These are phyloP conservation scores for Schizophyllum amplum DNA, from an alignment of 1,284 basidiomycete species.

Conservation along the genomic window DNA sequence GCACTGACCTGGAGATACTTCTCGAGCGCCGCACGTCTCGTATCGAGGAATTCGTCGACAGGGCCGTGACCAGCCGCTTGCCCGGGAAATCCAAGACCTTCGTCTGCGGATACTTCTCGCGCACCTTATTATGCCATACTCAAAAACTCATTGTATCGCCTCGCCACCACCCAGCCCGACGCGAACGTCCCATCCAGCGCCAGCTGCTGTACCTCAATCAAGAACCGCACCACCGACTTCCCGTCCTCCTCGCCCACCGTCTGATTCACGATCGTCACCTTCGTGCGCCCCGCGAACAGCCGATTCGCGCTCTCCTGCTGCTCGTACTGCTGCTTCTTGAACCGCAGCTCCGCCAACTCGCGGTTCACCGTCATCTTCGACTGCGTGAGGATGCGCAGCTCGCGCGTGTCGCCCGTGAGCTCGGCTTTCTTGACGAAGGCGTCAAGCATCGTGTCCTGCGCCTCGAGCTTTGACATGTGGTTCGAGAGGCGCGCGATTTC, in stretches of 20 bases:
- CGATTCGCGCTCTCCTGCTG: slow-evolving; percentile 84
- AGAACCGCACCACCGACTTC: slow-evolving; percentile 85
- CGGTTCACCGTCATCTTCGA: slow-evolving; percentile 77
- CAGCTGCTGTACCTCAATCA: slow-evolving; percentile 87
- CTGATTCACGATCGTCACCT: slow-evolving; percentile 71
- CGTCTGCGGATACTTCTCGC: slow-evolving; percentile 63
- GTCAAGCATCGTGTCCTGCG: slow-evolving; percentile 79
- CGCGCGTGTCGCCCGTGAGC: slow-evolving; percentile 82
- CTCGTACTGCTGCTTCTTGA: slow-evolving; percentile 88
- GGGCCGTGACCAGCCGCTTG: slow-evolving; percentile 78
- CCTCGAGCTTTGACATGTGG: slow-evolving; percentile 69
- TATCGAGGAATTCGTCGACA: slow-evolving; percentile 84
- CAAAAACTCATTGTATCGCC: slow-evolving; percentile 93
- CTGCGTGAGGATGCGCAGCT: slow-evolving; percentile 74
- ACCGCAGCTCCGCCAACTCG: slow-evolving; percentile 77
- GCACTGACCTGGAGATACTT: slow-evolving; percentile 79
- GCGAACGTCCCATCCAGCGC: slow-evolving; percentile 66
- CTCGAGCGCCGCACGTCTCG: slow-evolving; percentile 72
- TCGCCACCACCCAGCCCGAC: slow-evolving; percentile 86
- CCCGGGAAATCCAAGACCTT: slow-evolving; percentile 80
- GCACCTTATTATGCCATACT: slow-evolving; percentile 80
- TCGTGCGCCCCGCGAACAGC: slow-evolving; percentile 72
- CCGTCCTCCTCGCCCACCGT: slow-evolving; percentile 75
- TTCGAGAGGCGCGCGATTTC: slow-evolving; percentile 73
- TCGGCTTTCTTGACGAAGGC: slow-evolving; percentile 91